Evolutionary conservation across 2,329 filamentous ascomycete genomes (phyloP).

Genomic region (Aspergillus ibericus): DNA sequence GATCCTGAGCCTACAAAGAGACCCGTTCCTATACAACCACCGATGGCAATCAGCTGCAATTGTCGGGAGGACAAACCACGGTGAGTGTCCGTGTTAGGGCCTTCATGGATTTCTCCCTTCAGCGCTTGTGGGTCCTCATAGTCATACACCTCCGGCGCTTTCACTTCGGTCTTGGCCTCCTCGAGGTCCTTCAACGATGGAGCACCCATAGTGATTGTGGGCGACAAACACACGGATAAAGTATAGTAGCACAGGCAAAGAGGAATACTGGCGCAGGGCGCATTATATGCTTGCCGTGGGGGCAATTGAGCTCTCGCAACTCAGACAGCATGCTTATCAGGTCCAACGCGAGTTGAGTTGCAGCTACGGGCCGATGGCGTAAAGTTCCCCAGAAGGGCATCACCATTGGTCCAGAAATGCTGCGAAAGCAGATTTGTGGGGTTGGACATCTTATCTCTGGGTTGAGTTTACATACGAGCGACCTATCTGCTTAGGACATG

Average conservation of each 20-base stretch:
- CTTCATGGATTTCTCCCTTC: slow-evolving; percentile 10
- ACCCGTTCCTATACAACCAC: slow-evolving; percentile 48
- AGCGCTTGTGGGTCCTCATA: slow-evolving; percentile 11
- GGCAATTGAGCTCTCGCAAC: neutral
- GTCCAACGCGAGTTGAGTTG: slow-evolving; percentile 12
- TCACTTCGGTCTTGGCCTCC: slow-evolving; percentile 7
- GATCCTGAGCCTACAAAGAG: slow-evolving; percentile 54
- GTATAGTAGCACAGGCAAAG: neutral
- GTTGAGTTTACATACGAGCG: neutral
- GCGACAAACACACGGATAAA: neutral
- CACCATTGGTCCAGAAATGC: slow-evolving; percentile 7
- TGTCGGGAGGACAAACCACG: slow-evolving; percentile 41
- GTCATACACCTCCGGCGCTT: neutral
- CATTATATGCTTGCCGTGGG: neutral
- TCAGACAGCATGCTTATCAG: slow-evolving; percentile 7
- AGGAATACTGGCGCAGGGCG: neutral
- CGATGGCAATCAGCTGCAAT: slow-evolving; percentile 44
- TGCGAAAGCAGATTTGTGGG: slow-evolving; percentile 3
- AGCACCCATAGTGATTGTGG: slow-evolving; percentile 7
- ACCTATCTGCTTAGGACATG: neutral
- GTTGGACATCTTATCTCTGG: neutral
- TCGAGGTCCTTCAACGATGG: slow-evolving; percentile 11
- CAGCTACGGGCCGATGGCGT: slow-evolving; percentile 8
- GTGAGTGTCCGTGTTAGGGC: slow-evolving; percentile 21
- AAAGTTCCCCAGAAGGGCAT: neutral